phyloP scores from a whole-genome alignment of 192 early-diverging fungal species.

The Backusella circina region DNA sequence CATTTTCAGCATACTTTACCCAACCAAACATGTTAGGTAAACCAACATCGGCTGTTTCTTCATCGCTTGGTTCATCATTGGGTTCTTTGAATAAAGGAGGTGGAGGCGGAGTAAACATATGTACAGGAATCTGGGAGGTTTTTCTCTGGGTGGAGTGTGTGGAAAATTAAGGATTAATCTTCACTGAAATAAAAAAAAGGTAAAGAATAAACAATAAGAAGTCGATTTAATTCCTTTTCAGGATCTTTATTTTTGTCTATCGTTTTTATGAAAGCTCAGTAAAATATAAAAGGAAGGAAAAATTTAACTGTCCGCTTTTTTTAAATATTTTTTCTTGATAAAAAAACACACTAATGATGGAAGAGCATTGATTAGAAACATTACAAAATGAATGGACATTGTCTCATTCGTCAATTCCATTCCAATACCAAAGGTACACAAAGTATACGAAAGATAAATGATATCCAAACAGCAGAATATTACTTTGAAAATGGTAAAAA shows the following conservation, averaged over 20 bases:
- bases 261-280: no score
- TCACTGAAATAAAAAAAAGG: no score
- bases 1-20: constrained; percentile 12
- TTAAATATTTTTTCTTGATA: no score
- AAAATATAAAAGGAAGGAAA: no score
- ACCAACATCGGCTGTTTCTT: constrained; percentile 10
- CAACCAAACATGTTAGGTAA: constrained; percentile 12
- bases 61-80: constrained; percentile 8
- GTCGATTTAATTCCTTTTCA: no score
- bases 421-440: neutral
- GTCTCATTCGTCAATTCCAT: neutral
- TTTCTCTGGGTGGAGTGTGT: constrained; percentile 7
- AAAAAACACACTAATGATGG: no score
- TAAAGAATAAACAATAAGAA: no score
- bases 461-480: constrained; percentile 37
- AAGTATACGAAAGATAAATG: constrained; percentile 6
- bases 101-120: constrained; percentile 8
- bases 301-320: no score
- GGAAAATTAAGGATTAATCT: no score
- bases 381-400: no score
- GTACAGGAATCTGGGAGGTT: constrained; percentile 13
- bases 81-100: constrained; percentile 9
- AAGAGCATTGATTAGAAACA: no score
- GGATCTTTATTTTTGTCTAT: no score
- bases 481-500: constrained; percentile 53